Percentiles rank a stretch among this genome's conserved stretches.
These are phyloP conservation scores for Lentinula sp. DNA, from an alignment of 768 basidiomycete genomes.

Conservation along the genomic window DNA sequence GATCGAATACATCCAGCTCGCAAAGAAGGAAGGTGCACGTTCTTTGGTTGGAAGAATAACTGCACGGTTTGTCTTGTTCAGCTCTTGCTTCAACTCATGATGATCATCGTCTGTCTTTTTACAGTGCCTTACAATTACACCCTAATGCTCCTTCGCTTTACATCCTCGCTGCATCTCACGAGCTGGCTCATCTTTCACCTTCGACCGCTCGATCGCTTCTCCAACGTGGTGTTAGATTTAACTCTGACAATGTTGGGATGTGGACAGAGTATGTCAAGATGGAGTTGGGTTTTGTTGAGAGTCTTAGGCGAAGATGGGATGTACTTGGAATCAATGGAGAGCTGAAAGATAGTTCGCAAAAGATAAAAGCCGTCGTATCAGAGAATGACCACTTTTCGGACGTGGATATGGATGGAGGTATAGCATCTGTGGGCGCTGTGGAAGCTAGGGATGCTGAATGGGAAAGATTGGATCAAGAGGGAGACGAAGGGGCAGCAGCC, in stretches of 20 bases:
- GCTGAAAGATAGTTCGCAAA: conserved; percentile 14
- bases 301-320: conserved; percentile 71
- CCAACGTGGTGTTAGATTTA: conserved; percentile 79
- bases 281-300: conserved; percentile 84
- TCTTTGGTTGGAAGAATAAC: conserved; percentile 77
- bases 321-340: conserved; percentile 55
- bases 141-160: conserved; percentile 74
- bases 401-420: conserved; percentile 15
- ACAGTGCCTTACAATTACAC: conserved; percentile 82
- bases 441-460: conserved; percentile 35
- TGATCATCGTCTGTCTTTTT: background rate
- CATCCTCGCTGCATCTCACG: conserved; percentile 79
- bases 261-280: conserved; percentile 91
- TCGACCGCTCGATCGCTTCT: conserved; percentile 79
- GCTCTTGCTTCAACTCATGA: background rate
- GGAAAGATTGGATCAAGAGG: conserved; percentile 39
- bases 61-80: conserved; percentile 53
- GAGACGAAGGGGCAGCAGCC: conserved; percentile 42
- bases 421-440: conserved; percentile 17
- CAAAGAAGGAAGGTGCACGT: conserved; percentile 72
- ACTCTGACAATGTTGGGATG: conserved; percentile 63
- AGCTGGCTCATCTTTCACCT: conserved; percentile 66
- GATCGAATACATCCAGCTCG: conserved; percentile 84
- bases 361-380: conserved; percentile 8
- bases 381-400: background rate